These are phyloP conservation scores for Paspalum vaginatum DNA, from an alignment of 176 grass and related monocot genomes.

Conservation along the genomic window DNA sequence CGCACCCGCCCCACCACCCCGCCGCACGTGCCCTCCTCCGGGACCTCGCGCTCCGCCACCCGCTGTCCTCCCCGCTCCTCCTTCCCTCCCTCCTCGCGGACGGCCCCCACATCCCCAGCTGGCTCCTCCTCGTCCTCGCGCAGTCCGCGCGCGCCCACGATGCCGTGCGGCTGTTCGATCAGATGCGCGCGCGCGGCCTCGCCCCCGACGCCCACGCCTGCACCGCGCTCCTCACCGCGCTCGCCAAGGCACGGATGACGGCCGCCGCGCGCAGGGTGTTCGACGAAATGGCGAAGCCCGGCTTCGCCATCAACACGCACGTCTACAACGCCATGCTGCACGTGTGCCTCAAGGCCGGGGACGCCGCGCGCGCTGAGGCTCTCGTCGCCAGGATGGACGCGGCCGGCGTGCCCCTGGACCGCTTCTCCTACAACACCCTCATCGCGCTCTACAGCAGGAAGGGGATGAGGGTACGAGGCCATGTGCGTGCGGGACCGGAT, in stretches of 20 bases:
- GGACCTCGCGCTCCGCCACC: conserved; percentile 36
- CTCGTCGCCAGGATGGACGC: conserved; percentile 66
- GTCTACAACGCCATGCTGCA: conserved; percentile 91
- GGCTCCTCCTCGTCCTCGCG: conserved; percentile 43
- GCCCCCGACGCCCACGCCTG: conserved; percentile 64
- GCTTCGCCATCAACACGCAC: conserved; percentile 59
- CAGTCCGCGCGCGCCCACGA: conserved; percentile 23
- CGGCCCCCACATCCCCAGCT: conserved; percentile 38
- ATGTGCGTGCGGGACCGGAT: conserved; percentile 73
- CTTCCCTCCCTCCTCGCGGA: conserved; percentile 44
- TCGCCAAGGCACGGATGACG: conserved; percentile 66
- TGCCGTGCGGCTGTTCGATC: conserved; percentile 49
- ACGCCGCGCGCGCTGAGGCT: conserved; percentile 45
- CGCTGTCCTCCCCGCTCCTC: conserved; percentile 43
- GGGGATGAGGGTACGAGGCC: conserved; percentile 85
- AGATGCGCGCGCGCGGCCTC: conserved; percentile 40
- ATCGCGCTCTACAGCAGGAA: conserved; percentile 82
- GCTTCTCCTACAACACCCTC: conserved; percentile 79
- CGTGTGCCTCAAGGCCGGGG: conserved; percentile 77
- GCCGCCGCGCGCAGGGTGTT: conserved; percentile 75
- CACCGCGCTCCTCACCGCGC: conserved; percentile 56
- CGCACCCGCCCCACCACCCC: conserved; percentile 44
- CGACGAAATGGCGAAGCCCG: conserved; percentile 47
- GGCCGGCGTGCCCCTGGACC: conserved; percentile 47
- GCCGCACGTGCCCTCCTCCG: conserved; percentile 29